phyloP scores from a whole-genome alignment of 2,329 filamentous ascomycete genomes.

The Chaetomiaceae sp. region DNA sequence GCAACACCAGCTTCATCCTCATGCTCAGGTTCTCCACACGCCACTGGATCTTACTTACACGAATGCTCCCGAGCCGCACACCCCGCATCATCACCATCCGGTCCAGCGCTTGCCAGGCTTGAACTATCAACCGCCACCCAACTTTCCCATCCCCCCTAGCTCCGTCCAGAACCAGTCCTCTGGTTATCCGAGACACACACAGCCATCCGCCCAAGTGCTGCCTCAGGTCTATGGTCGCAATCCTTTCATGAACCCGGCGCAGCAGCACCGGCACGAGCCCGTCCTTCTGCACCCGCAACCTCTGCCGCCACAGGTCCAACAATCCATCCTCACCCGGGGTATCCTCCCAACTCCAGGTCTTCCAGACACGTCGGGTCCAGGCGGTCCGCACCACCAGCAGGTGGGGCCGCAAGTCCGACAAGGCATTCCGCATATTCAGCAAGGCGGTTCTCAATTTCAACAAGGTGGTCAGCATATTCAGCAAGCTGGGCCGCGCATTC shows the following conservation, averaged over 20 bases:
- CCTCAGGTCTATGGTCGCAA: slow-evolving; percentile 21
- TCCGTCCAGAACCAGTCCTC: slow-evolving; percentile 22
- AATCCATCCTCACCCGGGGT: slow-evolving; percentile 45
- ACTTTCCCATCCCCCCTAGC: slow-evolving; percentile 41
- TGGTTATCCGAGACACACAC: slow-evolving; percentile 23
- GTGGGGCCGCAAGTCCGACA: too few relatives aligned
- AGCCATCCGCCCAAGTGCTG: slow-evolving; percentile 12
- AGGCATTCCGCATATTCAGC: too few relatives aligned
- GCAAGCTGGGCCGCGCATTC: background rate
- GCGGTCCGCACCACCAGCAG: background rate
- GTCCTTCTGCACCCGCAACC: slow-evolving; percentile 43
- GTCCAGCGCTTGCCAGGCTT: slow-evolving; percentile 42
- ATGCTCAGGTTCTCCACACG: slow-evolving; percentile 41
- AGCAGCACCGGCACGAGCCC: slow-evolving; percentile 28
- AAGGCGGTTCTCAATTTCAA: slow-evolving; percentile 1
- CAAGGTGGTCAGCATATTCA: background rate
- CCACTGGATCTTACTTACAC: slow-evolving; percentile 50
- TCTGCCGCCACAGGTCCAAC: slow-evolving; percentile 52
- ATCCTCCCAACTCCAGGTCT: slow-evolving; percentile 34
- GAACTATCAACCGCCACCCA: slow-evolving; percentile 43
- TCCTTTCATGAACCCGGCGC: slow-evolving; percentile 21
- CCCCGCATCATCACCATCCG: slow-evolving; percentile 54
- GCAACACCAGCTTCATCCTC: slow-evolving; percentile 14
- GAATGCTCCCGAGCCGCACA: slow-evolving; percentile 48
- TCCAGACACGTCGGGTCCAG: slow-evolving; percentile 22